A percentile compares a stretch with the other conserved stretches of the same genome.
phyloP scores from a whole-genome alignment of 139 green algal species.

The Asterochloris erici region DNA sequence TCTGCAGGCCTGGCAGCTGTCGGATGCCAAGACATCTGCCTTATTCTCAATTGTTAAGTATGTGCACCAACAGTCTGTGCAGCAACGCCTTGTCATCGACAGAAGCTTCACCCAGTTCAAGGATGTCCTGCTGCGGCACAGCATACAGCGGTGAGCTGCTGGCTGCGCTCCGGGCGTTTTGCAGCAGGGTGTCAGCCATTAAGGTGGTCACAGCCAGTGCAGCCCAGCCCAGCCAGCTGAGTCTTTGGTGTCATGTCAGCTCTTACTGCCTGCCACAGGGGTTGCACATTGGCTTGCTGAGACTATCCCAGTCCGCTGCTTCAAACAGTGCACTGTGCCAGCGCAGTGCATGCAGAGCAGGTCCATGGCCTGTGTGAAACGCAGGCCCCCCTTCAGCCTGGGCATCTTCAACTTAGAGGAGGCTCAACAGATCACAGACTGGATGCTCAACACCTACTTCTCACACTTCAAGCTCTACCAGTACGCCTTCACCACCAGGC shows the following conservation, averaged over 20 bases:
- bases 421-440: conserved; percentile 48
- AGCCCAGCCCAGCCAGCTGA: background rate
- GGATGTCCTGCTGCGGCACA: conserved; percentile 48
- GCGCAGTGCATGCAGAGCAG: background rate
- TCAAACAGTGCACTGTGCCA: too few species aligned
- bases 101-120: conserved; percentile 52
- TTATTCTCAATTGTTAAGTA: conserved; percentile 59
- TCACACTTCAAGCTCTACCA: conserved; percentile 75
- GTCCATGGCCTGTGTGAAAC: background rate
- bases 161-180: background rate
- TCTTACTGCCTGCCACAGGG: too few species aligned
- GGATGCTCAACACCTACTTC: conserved; percentile 62
- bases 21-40: conserved; percentile 51
- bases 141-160: conserved; percentile 44
- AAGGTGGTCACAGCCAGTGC: background rate
- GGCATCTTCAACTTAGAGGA: conserved; percentile 56
- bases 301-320: too few species aligned
- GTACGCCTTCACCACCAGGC: conserved; percentile 61
- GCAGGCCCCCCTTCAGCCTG: conserved; percentile 59
- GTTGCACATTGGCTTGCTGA: too few species aligned
- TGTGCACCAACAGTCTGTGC: conserved; percentile 30
- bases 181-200: background rate
- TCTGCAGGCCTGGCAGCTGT: conserved; percentile 22
- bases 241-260: too few species aligned
- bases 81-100: conserved; percentile 43